Conservation (phyloP, 495 filamentous ascomycete species). For the Ascobolus immersus region DNA sequence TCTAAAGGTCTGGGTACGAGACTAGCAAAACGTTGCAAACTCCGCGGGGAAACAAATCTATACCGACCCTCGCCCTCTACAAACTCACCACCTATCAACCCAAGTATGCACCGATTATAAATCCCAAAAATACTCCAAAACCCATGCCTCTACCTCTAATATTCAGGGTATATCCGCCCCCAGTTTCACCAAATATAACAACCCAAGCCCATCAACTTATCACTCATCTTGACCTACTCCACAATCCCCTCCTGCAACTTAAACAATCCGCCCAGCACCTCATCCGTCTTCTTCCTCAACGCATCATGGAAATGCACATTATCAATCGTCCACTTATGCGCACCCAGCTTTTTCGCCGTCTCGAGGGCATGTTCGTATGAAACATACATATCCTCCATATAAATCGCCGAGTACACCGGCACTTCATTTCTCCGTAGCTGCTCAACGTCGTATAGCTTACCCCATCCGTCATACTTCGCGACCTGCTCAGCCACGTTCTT, state of each 20-base stretch:
- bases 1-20: no score
- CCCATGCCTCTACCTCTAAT: no score
- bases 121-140: no score
- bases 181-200: no score
- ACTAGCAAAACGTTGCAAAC: no score
- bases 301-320: constrained; percentile 75
- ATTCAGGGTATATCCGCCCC: no score
- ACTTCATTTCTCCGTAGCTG: constrained; percentile 55
- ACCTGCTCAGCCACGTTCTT: constrained; percentile 40
- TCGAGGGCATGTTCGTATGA: constrained; percentile 44
- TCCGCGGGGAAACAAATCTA: no score
- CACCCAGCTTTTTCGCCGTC: constrained; percentile 50
- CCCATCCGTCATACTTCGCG: constrained; percentile 42
- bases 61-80: no score
- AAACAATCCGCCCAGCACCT: constrained; percentile 46
- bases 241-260: constrained; percentile 22
- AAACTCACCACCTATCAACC: no score
- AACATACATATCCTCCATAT: constrained; percentile 86
- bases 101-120: no score
- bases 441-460: constrained; percentile 44
- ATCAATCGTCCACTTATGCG: constrained; percentile 57
- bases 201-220: no score
- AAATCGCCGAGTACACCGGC: constrained; percentile 70
- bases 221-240: no score
- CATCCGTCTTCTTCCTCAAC: constrained; percentile 40